Conservation (phyloP, 805 yeast genomes). For the Gaillardinia entomophila region DNA sequence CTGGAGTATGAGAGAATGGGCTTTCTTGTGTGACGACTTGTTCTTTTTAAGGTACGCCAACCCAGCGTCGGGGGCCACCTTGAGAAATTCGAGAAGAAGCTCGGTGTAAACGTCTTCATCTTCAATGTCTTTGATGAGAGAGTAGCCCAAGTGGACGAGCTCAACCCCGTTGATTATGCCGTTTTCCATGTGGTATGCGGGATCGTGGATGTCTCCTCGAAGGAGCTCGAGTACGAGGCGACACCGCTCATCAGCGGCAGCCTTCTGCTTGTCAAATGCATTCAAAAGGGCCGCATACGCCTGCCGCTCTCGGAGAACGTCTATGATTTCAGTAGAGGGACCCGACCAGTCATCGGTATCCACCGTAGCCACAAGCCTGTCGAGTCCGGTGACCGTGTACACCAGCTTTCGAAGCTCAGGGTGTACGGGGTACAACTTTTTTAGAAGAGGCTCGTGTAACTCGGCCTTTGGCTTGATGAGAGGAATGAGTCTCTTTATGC, state of each 20-base stretch:
- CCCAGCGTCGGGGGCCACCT: constrained; percentile 21
- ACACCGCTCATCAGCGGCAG: no score
- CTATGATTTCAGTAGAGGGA: no score
- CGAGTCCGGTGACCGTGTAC: no score
- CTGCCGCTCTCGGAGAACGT: neutral
- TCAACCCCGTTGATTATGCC: constrained; percentile 3
- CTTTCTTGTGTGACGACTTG: constrained; percentile 17
- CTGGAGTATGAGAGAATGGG: constrained; percentile 25
- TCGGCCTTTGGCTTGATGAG: no score
- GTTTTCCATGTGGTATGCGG: neutral
- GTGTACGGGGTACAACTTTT: no score
- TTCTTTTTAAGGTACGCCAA: constrained; percentile 25
- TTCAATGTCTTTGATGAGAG: constrained; percentile 10
- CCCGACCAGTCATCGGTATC: no score
- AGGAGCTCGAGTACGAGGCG: no score
- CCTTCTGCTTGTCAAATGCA: neutral
- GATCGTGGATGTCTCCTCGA: neutral
- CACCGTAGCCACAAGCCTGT: no score
- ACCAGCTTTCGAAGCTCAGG: no score
- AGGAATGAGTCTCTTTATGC: no score
- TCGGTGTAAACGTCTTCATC: constrained; percentile 23
- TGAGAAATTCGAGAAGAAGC: constrained; percentile 25
- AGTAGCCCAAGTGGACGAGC: constrained; percentile 6
- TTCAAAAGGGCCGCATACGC: constrained; percentile 1
- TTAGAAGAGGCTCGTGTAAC: no score